Evolutionary conservation across 2,329 filamentous ascomycete species (phyloP).

Genomic region (Aspergillus aculeatinus): DNA sequence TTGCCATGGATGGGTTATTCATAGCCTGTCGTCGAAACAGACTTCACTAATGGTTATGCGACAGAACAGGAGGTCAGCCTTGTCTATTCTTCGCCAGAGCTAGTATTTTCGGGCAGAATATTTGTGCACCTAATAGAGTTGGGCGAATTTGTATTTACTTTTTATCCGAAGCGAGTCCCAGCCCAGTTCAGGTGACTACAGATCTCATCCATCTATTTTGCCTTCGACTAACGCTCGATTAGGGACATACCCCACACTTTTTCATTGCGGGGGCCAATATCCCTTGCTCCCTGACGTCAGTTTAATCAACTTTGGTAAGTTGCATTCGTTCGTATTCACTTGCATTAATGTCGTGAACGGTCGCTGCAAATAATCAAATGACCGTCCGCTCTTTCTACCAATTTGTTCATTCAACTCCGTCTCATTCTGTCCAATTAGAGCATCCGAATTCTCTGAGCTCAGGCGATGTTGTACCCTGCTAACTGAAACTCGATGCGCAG

Average conservation of each 20-base stretch:
- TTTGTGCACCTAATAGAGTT: constrained; percentile 6
- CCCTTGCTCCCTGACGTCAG: background rate
- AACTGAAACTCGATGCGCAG: background rate
- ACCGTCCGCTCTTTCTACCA: no score
- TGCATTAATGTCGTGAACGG: no score
- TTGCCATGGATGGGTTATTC: background rate
- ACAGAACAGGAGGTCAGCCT: constrained; percentile 4
- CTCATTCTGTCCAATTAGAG: no score
- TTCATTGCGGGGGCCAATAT: background rate
- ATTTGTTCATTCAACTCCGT: no score
- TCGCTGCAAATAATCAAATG: no score
- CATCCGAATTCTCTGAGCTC: no score
- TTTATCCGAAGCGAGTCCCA: background rate
- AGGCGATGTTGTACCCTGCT: no score
- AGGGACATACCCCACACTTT: constrained; percentile 2
- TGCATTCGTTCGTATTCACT: background rate
- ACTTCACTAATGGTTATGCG: constrained; percentile 10
- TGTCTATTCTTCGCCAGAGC: constrained; percentile 1
- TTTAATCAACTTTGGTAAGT: background rate
- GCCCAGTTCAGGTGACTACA: constrained; percentile 1
- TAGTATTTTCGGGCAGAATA: constrained; percentile 1
- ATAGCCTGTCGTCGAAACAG: background rate
- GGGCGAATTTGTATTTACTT: background rate
- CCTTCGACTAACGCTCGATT: background rate
- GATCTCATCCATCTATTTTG: background rate